phyloP scores from a whole-genome alignment of 2,329 filamentous ascomycete genomes.

The Aspergillus quadricinctus region DNA sequence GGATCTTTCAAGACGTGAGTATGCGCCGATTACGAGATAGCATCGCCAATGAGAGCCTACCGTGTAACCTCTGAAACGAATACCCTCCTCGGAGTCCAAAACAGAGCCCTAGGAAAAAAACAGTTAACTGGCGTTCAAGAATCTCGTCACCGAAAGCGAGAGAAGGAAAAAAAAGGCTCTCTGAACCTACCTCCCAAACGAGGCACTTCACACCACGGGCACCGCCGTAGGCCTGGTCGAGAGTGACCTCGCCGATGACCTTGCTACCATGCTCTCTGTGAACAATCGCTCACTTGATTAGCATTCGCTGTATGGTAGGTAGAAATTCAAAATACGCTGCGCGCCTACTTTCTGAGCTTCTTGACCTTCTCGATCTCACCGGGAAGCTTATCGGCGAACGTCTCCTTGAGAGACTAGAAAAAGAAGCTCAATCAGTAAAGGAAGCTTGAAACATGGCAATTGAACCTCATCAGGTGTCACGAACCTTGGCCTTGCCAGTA shows the following conservation, averaged over 20 bases:
- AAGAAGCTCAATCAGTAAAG: conserved; percentile 23
- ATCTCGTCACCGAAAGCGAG: not conserved
- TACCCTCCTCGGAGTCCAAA: conserved; percentile 97
- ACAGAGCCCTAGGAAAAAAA: conserved; percentile 67
- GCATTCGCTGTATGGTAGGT: conserved; percentile 5
- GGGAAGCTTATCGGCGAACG: conserved; percentile 91
- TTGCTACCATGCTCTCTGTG: conserved; percentile 87
- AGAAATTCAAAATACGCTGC: not conserved
- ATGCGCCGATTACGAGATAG: conserved; percentile 4
- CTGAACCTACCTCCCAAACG: conserved; percentile 74
- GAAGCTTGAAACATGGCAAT: conserved; percentile 6
- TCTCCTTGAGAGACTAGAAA: conserved; percentile 87
- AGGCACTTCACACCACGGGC: conserved; percentile 98
- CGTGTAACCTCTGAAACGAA: conserved; percentile 98
- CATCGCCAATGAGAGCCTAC: conserved; percentile 37
- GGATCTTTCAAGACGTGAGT: conserved; percentile 57
- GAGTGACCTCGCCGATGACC: conserved; percentile 94
- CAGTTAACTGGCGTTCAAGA: conserved; percentile 7
- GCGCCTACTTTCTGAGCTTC: conserved; percentile 84
- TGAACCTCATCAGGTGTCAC: conserved; percentile 20
- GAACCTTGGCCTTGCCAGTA: conserved; percentile 76
- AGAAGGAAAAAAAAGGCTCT: not conserved
- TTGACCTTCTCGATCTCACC: conserved; percentile 99
- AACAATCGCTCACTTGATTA: conserved; percentile 18
- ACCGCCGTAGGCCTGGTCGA: conserved; percentile 99